A percentile compares a stretch with the other conserved stretches of the same genome.
These are phyloP conservation scores for Oehlia diaphana DNA, from an alignment of 192 early-diverging fungal genomes.

Conservation along the genomic window DNA sequence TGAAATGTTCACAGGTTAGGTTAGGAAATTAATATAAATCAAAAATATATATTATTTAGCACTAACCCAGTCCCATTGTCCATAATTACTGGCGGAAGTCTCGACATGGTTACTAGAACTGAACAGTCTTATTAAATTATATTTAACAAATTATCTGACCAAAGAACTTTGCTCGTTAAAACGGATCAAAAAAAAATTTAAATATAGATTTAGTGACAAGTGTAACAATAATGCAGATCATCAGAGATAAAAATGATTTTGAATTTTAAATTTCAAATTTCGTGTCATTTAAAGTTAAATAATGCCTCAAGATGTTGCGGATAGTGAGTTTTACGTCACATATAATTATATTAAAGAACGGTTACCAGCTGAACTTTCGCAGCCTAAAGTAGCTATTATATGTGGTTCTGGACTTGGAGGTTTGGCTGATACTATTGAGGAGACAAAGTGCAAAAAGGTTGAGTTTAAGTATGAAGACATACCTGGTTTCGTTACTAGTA, in stretches of 20 bases:
- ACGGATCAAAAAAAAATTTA: no score
- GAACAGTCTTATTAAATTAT: no score
- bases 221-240: no score
- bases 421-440: slow-evolving; percentile 63
- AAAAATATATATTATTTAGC: not conserved
- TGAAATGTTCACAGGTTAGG: no score
- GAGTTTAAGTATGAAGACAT: slow-evolving; percentile 78
- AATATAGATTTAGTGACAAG: no score
- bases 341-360: not conserved
- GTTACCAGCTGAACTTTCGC: slow-evolving; percentile 36
- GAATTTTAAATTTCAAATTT: no score
- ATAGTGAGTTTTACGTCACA: not conserved
- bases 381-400: slow-evolving; percentile 74
- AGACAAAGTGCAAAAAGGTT: slow-evolving; percentile 45
- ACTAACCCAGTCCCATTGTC: slow-evolving; percentile 97
- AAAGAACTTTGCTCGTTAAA: no score
- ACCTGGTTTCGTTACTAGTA: slow-evolving; percentile 81
- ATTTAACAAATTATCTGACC: no score
- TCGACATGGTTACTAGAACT: slow-evolving; percentile 38
- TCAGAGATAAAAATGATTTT: no score
- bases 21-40: no score
- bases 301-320: not conserved
- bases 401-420: slow-evolving; percentile 85
- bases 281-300: no score
- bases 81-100: slow-evolving; percentile 84